Evolutionary conservation across 2,329 filamentous ascomycete genomes (phyloP), one percentile per base, ranked within the genome.

Genomic region (Zymoseptoria pseudotritici): DNA sequence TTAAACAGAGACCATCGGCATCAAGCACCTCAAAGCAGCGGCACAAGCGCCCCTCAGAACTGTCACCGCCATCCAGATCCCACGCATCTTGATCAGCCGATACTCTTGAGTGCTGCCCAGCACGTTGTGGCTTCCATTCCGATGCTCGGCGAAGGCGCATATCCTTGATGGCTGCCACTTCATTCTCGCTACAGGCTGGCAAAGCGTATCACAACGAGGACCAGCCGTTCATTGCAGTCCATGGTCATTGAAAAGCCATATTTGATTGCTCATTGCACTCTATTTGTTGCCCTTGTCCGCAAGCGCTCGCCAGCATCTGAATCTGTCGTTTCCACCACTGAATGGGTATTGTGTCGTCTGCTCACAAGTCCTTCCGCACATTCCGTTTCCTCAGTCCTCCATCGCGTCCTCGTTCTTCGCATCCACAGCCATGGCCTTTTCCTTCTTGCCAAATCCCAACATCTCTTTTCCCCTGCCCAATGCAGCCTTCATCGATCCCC

Each of bases 381-480:
- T n/a, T 46, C 17, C 36, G 17, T 11, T 3, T 17, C 36, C 36
- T 46, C 36, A 17, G 19, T 57, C 55, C 52, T 58, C 61, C 61
- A 64, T 59, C 19, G 62, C 65, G 58, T 58, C 61, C 58, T 63
- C 65, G 50, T 60, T 56, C 55, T 26, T 46, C 21, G 50, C 46
- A 24, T 29, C 36, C 54, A 13, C 52, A 13, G 31, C 55, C 58
- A 54, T 56, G 58, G 53, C 31, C 31, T 54, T 26, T 50, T 62
- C 63, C 69, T 80, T 77, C 71, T 76, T 76, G 54, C 72, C 65
- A 68, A 78, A 72, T 21, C 72, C 72, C 61, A 82, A 64, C 58
- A 79, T 71, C 58, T 82, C 81, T 74, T 82, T 84, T 50, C 80
- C 81, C 69, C 80, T 82, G 56, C 81, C 80, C 7, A 81, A 74